Conservation (phyloP, 345 rosid genomes). For the Mangifera indica region DNA sequence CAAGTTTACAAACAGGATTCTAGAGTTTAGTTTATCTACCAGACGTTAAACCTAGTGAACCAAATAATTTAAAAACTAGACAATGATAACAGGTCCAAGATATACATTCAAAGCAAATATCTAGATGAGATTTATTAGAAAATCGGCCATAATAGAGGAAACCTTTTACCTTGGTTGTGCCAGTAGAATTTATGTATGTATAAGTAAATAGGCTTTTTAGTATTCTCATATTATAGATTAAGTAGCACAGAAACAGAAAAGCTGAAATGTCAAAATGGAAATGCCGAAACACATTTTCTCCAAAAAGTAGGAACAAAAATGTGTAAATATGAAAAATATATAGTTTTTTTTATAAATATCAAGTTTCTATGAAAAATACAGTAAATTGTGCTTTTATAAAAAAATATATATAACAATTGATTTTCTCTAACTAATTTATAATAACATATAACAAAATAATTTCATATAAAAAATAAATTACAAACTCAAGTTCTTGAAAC, state of each 20-base stretch:
- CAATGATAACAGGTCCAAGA: constrained; percentile 1
- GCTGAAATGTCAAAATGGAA: constrained; percentile 94
- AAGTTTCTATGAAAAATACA: too few relatives aligned
- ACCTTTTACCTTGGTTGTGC: constrained; percentile 72
- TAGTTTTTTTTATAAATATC: too few relatives aligned
- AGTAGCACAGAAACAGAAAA: constrained; percentile 88
- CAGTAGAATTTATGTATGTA: constrained; percentile 92
- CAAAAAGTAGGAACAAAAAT: too few relatives aligned
- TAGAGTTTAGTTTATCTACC: background rate
- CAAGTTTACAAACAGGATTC: background rate
- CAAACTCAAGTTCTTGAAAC: too few relatives aligned
- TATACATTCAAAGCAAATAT: background rate
- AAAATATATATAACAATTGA: too few relatives aligned
- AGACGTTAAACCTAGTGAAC: background rate
- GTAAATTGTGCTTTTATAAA: too few relatives aligned
- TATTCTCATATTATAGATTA: constrained; percentile 81
- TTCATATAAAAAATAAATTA: too few relatives aligned
- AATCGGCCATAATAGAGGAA: constrained; percentile 5
- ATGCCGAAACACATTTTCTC: too few relatives aligned
- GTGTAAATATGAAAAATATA: too few relatives aligned
- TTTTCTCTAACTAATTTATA: too few relatives aligned
- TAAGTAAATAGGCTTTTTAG: constrained; percentile 81
- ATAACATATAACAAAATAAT: too few relatives aligned
- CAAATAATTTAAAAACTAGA: too few relatives aligned
- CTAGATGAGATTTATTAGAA: background rate